A percentile compares a stretch with the other conserved stretches of the same genome.
Evolutionary conservation across 2,329 filamentous ascomycete species (phyloP).

Genomic region (Claviceps cyperi): DNA sequence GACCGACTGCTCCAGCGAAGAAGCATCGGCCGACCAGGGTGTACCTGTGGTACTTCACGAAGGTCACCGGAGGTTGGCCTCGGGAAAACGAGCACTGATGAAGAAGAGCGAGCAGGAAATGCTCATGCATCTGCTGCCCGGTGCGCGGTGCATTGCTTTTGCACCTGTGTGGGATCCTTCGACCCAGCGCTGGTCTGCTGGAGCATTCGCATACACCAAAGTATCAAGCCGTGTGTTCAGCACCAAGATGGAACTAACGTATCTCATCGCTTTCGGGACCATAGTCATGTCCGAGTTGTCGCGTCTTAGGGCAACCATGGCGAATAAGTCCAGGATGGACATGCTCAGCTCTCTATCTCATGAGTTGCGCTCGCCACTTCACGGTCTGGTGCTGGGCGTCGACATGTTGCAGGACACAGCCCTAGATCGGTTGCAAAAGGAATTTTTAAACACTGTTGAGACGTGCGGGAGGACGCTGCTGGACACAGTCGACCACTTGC

Average conservation of each 20-base stretch:
- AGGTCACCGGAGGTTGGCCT: neutral
- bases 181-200: slow-evolving; percentile 32
- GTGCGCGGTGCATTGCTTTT: slow-evolving; percentile 30
- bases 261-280: slow-evolving; percentile 35
- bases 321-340: slow-evolving; percentile 38
- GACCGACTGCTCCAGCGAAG: slow-evolving; percentile 16
- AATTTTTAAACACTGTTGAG: slow-evolving; percentile 33
- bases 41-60: neutral
- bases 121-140: slow-evolving; percentile 24
- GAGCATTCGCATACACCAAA: slow-evolving; percentile 34
- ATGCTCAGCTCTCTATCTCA: slow-evolving; percentile 46
- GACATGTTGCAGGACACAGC: slow-evolving; percentile 39
- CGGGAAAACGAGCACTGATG: slow-evolving; percentile 2
- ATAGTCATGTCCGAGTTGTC: slow-evolving; percentile 43
- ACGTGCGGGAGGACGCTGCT: slow-evolving; percentile 35
- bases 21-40: slow-evolving; percentile 2
- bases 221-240: slow-evolving; percentile 28
- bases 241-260: slow-evolving; percentile 32
- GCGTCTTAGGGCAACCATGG: slow-evolving; percentile 22
- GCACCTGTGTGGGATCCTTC: slow-evolving; percentile 33
- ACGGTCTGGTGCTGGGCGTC: slow-evolving; percentile 41
- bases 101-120: slow-evolving; percentile 11
- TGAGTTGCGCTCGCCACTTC: slow-evolving; percentile 45
- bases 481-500: slow-evolving; percentile 39
- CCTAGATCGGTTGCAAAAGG: slow-evolving; percentile 30